Evolutionary conservation across 345 rosid species (phyloP).

Genomic region (Ailanthus altissimus): DNA sequence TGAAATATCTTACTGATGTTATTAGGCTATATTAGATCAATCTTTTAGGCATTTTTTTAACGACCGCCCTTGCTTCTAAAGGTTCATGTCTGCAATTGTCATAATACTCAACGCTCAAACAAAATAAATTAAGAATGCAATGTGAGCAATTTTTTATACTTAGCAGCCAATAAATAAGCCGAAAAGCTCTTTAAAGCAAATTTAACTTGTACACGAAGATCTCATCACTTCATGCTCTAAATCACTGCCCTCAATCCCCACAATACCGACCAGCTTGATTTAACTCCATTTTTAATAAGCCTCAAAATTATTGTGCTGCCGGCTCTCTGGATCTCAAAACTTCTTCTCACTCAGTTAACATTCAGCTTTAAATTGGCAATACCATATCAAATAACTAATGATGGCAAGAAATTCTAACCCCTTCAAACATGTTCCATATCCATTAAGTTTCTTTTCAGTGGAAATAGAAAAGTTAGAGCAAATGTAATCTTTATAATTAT

Average conservation of each 20-base stretch:
- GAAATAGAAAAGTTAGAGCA: background rate
- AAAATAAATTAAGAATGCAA: conserved; percentile 11
- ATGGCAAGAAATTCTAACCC: background rate
- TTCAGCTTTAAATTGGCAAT: conserved; percentile 8
- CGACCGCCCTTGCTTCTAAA: background rate
- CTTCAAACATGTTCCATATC: background rate
- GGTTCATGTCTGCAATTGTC: background rate
- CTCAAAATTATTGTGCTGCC: background rate
- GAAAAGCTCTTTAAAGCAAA: background rate
- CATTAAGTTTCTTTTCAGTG: background rate
- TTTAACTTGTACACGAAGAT: background rate
- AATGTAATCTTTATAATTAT: background rate
- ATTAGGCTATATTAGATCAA: background rate
- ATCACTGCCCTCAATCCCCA: background rate
- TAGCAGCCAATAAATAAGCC: background rate
- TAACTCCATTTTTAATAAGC: background rate
- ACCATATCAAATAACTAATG: conserved; percentile 1
- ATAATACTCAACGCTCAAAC: background rate
- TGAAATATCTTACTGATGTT: background rate
- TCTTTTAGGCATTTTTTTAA: background rate
- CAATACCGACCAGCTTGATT: background rate
- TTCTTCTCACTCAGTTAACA: conserved; percentile 1
- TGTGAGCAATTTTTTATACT: background rate
- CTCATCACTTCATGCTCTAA: background rate
- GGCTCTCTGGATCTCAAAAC: conserved; percentile 7